phyloP scores from a whole-genome alignment of 768 basidiomycete genomes.

The Rhizopogon sp. region DNA sequence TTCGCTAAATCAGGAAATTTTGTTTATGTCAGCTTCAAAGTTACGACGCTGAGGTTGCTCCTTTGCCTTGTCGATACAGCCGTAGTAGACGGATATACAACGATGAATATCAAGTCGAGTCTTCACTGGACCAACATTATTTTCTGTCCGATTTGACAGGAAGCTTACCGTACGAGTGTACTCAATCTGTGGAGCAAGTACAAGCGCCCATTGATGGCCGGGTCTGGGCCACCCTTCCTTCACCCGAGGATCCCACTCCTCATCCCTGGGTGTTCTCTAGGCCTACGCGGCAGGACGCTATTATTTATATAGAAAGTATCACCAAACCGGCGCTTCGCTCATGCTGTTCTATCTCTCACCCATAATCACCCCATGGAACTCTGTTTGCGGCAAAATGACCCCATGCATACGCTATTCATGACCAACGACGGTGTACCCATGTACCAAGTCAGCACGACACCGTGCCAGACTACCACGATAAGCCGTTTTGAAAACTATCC shows the following conservation, averaged over 20 bases:
- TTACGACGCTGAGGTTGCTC: no score
- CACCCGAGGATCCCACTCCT: background rate
- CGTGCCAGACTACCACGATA: background rate
- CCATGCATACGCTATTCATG: conserved; percentile 29
- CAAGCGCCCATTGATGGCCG: background rate
- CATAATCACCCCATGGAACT: background rate
- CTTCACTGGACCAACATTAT: background rate
- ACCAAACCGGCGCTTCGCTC: background rate
- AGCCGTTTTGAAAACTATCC: conserved; percentile 20
- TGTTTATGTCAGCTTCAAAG: no score
- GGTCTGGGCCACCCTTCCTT: background rate
- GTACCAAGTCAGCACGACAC: conserved; percentile 29
- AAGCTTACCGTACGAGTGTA: background rate
- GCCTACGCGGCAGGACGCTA: background rate
- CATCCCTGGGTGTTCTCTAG: background rate
- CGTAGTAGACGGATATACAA: no score
- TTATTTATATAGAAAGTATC: background rate
- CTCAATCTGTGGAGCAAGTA: background rate
- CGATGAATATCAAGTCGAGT: no score
- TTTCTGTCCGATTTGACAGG: no score
- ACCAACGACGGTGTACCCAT: conserved; percentile 28
- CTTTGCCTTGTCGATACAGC: no score
- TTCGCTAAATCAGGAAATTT: background rate
- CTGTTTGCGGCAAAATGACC: conserved; percentile 29
- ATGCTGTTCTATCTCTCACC: background rate